Evolutionary conservation across 2,329 filamentous ascomycete genomes (phyloP).

Genomic region (Cercospora sp.): DNA sequence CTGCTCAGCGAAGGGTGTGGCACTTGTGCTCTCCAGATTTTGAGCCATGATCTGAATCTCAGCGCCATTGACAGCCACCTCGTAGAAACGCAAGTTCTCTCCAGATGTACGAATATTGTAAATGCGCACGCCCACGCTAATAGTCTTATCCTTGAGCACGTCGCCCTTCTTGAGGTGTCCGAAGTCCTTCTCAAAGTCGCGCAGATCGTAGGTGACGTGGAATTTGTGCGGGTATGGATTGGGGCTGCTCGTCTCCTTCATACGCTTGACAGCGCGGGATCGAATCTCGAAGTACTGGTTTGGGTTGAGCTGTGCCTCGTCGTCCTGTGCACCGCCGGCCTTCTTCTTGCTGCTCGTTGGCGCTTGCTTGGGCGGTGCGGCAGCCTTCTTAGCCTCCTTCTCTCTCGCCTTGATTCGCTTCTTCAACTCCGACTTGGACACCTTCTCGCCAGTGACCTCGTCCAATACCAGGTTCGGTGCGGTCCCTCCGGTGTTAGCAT

Average conservation of each 20-base stretch:
- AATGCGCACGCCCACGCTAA: constrained; percentile 81
- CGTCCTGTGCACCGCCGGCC: constrained; percentile 61
- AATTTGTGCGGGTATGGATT: constrained; percentile 96
- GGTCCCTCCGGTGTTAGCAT: constrained; percentile 18
- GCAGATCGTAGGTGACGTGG: constrained; percentile 78
- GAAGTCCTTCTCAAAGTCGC: constrained; percentile 76
- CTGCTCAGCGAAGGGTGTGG: constrained; percentile 76
- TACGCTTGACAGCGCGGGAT: constrained; percentile 75
- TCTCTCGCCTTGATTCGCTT: constrained; percentile 90
- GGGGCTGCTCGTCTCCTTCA: constrained; percentile 70
- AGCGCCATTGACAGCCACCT: constrained; percentile 72
- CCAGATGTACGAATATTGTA: constrained; percentile 83
- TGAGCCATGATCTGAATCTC: constrained; percentile 93
- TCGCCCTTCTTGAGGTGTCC: constrained; percentile 86
- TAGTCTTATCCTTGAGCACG: constrained; percentile 69
- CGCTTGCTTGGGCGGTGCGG: constrained; percentile 65
- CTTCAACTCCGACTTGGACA: constrained; percentile 69
- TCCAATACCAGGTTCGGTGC: constrained; percentile 71
- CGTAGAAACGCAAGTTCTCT: constrained; percentile 88
- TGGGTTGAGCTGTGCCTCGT: constrained; percentile 71
- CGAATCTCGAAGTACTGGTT: constrained; percentile 98
- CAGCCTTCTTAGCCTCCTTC: constrained; percentile 82
- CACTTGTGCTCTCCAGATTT: constrained; percentile 71
- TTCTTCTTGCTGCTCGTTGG: constrained; percentile 61
- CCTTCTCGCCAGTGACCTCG: constrained; percentile 85